Evolutionary conservation across 2,329 filamentous ascomycete genomes (phyloP), one percentile per base, ranked within the genome.

Genomic region (Cercospora beticola): DNA sequence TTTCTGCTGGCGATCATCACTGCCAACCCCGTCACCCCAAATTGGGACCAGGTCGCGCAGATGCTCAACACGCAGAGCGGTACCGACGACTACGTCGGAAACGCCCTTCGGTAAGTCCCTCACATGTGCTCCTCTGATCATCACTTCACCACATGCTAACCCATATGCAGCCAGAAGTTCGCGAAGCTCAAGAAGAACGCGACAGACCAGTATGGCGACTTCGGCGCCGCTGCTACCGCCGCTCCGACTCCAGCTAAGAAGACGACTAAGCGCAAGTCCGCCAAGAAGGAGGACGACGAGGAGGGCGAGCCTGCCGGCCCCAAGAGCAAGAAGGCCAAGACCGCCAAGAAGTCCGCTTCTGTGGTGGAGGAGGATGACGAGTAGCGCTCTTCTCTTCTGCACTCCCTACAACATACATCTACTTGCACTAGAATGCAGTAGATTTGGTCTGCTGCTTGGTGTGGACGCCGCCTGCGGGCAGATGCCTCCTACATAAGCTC

Each of bases 181-280:
- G 69, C 72, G 30, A 74, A 74, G 61, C 54, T 74, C 60, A 72
- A 71, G 54, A 74, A 74, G 60, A 67, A 46, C 2, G 62, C 57
- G 46, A 62, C 23, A 64, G 69, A 60, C 40, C 68, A 72, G 21
- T 67, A 71, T 30, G 72, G 72, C 58, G 33, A 2, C 33, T 40
- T 68, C 69, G 33, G 8, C 64, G 60, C 62, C 66, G 57, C 62
- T 9, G 66, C 40, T 31, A 67, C 62, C 10, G 64, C 66, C 6
- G 64, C 63, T 5, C 62, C 40, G 6, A 23, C 52, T 3, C n/a
- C 67, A 12, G 21, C 43, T 4, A 74, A 68, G 62, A 73, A 40
- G 33, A 16, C 33, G 1, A 16, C 33, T 5, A 40, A 40, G 33
- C 33, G 33, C 33, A 40, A 40, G 33, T 1, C 33, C 0, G 1